Evolutionary conservation across 306 rosid genomes (phyloP).

Genomic region (barrel medic (Medicago truncatula)): MtrunA17r5.0-ANR NC_053046.1:39908001-39908500

Average conservation of each 20-base stretch:
- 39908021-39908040: constrained; percentile 50
- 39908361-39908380: constrained; percentile 39
- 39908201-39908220: constrained; percentile 28
- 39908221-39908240: constrained; percentile 11
- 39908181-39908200: constrained; percentile 16
- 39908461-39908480: constrained; percentile 70
- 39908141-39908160: constrained; percentile 67
- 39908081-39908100: constrained; percentile 44
- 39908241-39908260: constrained; percentile 37
- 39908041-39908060: constrained; percentile 85
- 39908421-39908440: constrained; percentile 67
- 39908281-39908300: constrained; percentile 79
- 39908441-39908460: constrained; percentile 89
- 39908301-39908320: constrained; percentile 66
- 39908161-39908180: constrained; percentile 55
- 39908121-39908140: constrained; percentile 55
- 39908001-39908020: constrained; percentile 49
- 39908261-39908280: constrained; percentile 78
- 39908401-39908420: constrained; percentile 45
- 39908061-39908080: constrained; percentile 26
- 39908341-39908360: constrained; percentile 47
- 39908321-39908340: constrained; percentile 89
- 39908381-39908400: constrained; percentile 56
- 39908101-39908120: constrained; percentile 50
- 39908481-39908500: constrained; percentile 55